These are phyloP conservation scores for Starmerella geochares DNA, from an alignment of 805 yeast genomes.

Conservation along the genomic window DNA sequence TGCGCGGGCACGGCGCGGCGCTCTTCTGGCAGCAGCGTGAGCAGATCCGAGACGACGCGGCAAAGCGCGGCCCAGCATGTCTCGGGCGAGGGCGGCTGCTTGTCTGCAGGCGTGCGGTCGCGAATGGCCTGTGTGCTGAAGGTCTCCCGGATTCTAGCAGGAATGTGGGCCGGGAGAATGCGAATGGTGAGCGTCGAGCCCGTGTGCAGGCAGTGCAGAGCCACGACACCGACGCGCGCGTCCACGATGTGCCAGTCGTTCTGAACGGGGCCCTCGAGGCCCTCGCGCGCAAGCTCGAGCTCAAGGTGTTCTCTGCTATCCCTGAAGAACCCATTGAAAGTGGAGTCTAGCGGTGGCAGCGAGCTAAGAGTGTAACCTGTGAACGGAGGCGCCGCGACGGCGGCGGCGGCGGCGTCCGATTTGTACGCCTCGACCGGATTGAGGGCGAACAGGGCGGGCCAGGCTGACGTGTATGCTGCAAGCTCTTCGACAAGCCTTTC, in stretches of 20 bases:
- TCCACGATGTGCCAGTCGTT: constrained; percentile 19
- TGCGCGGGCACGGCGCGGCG: constrained; percentile 9
- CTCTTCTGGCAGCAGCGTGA: constrained; percentile 1
- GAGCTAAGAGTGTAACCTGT: constrained; percentile 2
- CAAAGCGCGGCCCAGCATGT: constrained; percentile 9
- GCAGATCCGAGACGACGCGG: constrained; percentile 16
- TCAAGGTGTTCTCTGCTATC: constrained; percentile 25
- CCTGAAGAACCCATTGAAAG: constrained; percentile 19
- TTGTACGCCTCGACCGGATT: constrained; percentile 16
- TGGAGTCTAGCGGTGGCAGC: constrained; percentile 4
- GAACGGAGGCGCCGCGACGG: constrained; percentile 3
- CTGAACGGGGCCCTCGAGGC: not conserved
- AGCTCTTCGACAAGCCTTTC: constrained; percentile 30
- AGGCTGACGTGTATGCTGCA: constrained; percentile 22
- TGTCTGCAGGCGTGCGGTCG: constrained; percentile 31
- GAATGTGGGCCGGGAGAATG: constrained; percentile 33
- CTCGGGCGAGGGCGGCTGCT: not conserved
- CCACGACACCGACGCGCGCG: constrained; percentile 8
- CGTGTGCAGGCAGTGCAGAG: constrained; percentile 24
- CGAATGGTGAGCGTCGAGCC: constrained; percentile 20
- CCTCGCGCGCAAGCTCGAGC: constrained; percentile 12
- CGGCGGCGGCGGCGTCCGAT: not conserved
- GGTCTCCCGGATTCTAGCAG: constrained; percentile 38
- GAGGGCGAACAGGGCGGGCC: constrained; percentile 11
- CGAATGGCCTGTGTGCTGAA: constrained; percentile 44